phyloP scores from a whole-genome alignment of 306 rosid genomes.

The Datisca glomerata region DNA sequence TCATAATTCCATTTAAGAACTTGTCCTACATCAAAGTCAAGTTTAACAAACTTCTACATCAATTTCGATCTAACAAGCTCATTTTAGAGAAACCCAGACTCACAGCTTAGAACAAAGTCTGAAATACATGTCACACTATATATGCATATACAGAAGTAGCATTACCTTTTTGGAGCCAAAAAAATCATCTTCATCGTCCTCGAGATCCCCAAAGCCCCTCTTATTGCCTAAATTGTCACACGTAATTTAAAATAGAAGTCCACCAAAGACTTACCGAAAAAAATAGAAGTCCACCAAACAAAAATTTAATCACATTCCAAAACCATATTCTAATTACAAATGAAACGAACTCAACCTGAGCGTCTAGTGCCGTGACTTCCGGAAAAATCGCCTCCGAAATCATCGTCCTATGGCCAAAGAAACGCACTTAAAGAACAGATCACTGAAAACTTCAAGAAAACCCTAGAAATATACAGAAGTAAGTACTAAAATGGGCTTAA shows the following conservation, averaged over 20 bases:
- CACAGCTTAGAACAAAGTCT: no score
- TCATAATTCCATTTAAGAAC: no score
- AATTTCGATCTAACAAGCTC: no score
- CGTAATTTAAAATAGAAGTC: background rate
- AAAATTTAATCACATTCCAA: background rate
- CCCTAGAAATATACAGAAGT: slow-evolving; percentile 1
- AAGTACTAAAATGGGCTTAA: background rate
- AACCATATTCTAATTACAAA: slow-evolving; percentile 6
- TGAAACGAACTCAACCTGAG: slow-evolving; percentile 27
- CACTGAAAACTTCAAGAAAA: slow-evolving; percentile 5
- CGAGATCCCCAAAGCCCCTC: slow-evolving; percentile 57
- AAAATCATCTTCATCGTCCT: slow-evolving; percentile 54
- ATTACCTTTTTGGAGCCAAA: slow-evolving; percentile 54
- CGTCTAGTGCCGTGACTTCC: slow-evolving; percentile 33
- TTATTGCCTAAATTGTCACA: slow-evolving; percentile 31
- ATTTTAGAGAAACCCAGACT: no score
- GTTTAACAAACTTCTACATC: no score
- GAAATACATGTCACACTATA: no score
- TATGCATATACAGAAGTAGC: no score
- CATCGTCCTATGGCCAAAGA: slow-evolving; percentile 44
- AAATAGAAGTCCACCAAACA: background rate
- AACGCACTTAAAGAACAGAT: background rate
- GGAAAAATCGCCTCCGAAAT: slow-evolving; percentile 57
- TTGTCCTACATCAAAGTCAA: no score
- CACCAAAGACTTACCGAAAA: no score